Evolutionary conservation across 2,329 filamentous ascomycete genomes (phyloP).

Genomic region (Fusarium oxysporum): DNA sequence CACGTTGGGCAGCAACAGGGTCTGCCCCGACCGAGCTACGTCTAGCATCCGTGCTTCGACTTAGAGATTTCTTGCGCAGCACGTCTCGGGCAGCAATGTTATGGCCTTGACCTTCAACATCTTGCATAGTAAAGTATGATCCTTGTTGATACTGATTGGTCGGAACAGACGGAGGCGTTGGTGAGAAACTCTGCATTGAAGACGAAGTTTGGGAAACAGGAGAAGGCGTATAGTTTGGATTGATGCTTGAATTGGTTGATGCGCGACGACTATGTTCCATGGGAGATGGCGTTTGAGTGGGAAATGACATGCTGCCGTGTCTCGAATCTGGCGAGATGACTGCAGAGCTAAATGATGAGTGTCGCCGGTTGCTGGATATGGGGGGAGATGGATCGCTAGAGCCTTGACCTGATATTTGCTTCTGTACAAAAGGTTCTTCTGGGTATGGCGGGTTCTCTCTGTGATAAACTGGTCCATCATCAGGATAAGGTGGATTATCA

Average conservation of each 20-base stretch:
- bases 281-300: slow-evolving; percentile 47
- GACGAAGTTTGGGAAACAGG: slow-evolving; percentile 40
- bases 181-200: slow-evolving; percentile 27
- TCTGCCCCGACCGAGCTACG: slow-evolving; percentile 39
- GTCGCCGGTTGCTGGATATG: slow-evolving; percentile 29
- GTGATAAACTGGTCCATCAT: slow-evolving; percentile 2
- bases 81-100: slow-evolving; percentile 38
- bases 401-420: background rate
- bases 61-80: slow-evolving; percentile 40
- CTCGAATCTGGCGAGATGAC: slow-evolving; percentile 47
- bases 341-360: slow-evolving; percentile 42
- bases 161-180: slow-evolving; percentile 30
- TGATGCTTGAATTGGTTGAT: slow-evolving; percentile 34
- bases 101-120: slow-evolving; percentile 36
- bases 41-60: slow-evolving; percentile 35
- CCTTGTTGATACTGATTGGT: slow-evolving; percentile 26
- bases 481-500: slow-evolving; percentile 29
- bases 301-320: slow-evolving; percentile 43
- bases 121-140: slow-evolving; percentile 38
- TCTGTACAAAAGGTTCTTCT: slow-evolving; percentile 22
- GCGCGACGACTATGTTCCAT: slow-evolving; percentile 41
- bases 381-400: slow-evolving; percentile 3
- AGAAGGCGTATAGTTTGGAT: slow-evolving; percentile 37
- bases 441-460: slow-evolving; percentile 21
- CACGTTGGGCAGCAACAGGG: slow-evolving; percentile 15